A percentile compares a stretch with the other conserved stretches of the same genome.
These are phyloP conservation scores for Panicum virgatum DNA, from an alignment of 202 grass and related monocot genomes.

Conservation along the genomic window DNA sequence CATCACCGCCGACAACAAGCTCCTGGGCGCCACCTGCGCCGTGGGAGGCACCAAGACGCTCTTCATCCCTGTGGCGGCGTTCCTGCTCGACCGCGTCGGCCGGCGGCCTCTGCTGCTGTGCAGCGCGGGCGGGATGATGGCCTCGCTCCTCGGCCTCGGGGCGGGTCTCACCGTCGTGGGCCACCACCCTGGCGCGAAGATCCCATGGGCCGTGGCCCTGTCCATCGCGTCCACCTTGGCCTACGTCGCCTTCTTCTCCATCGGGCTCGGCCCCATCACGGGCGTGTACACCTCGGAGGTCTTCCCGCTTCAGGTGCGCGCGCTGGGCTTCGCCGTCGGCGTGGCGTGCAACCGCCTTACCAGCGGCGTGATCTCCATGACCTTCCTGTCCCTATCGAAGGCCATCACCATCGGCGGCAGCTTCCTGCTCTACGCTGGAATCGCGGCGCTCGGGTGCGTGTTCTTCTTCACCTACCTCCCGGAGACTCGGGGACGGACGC, in stretches of 20 bases:
- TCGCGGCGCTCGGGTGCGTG: constrained; percentile 53
- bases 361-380: constrained; percentile 78
- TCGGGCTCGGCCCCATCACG: constrained; percentile 71
- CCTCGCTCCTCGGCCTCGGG: constrained; percentile 54
- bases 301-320: constrained; percentile 69
- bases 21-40: constrained; percentile 69
- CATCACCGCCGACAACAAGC: constrained; percentile 39
- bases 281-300: constrained; percentile 80
- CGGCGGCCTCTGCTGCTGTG: constrained; percentile 68
- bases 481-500: constrained; percentile 66
- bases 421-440: constrained; percentile 75
- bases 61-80: constrained; percentile 79
- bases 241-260: constrained; percentile 81
- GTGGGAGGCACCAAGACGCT: constrained; percentile 74
- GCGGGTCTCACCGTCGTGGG: constrained; percentile 59
- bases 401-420: constrained; percentile 74
- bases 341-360: constrained; percentile 78
- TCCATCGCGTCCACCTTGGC: constrained; percentile 53
- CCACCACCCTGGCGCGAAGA: constrained; percentile 31
- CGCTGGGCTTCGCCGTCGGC: constrained; percentile 58
- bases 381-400: constrained; percentile 71
- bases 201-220: constrained; percentile 55
- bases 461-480: constrained; percentile 80
- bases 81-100: constrained; percentile 72
- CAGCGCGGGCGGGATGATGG: constrained; percentile 61